A percentile compares a stretch with the other conserved stretches of the same genome.
These are phyloP conservation scores for Kockovaella imperatae DNA, from an alignment of 768 basidiomycete genomes.

Conservation along the genomic window DNA sequence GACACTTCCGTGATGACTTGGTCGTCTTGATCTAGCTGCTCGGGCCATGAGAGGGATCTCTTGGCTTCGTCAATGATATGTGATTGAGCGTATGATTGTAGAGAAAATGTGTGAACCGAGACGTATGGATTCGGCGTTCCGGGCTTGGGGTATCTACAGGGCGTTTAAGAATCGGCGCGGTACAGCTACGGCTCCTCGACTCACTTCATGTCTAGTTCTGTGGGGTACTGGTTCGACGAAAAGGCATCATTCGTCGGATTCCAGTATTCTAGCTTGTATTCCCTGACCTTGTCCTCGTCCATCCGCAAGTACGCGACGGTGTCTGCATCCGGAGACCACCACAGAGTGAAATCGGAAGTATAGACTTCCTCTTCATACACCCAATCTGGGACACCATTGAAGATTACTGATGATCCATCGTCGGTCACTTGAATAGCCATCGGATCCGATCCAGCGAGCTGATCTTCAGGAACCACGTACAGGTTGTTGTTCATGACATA, in stretches of 20 bases:
- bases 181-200: neutral
- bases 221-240: slow-evolving; percentile 66
- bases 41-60: slow-evolving; percentile 52
- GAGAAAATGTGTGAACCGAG: slow-evolving; percentile 61
- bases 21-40: slow-evolving; percentile 53
- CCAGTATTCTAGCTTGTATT: slow-evolving; percentile 82
- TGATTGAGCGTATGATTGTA: slow-evolving; percentile 50
- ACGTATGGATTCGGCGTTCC: slow-evolving; percentile 67
- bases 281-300: slow-evolving; percentile 80
- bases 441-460: slow-evolving; percentile 11
- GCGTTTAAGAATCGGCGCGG: slow-evolving; percentile 1
- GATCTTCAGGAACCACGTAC: slow-evolving; percentile 58
- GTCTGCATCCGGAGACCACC: slow-evolving; percentile 77
- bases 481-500: slow-evolving; percentile 81
- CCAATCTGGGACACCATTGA: slow-evolving; percentile 96
- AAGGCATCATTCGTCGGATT: slow-evolving; percentile 69
- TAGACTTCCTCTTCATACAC: slow-evolving; percentile 59
- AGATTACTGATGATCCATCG: slow-evolving; percentile 71
- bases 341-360: slow-evolving; percentile 61
- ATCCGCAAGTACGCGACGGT: slow-evolving; percentile 73
- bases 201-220: slow-evolving; percentile 45
- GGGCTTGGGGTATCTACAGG: slow-evolving; percentile 45
- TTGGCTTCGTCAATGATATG: slow-evolving; percentile 17
- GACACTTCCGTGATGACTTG: slow-evolving; percentile 72
- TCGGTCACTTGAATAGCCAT: slow-evolving; percentile 63